These are phyloP conservation scores for Zostera marina DNA, from an alignment of 116 monocot genomes.

Conservation along the genomic window DNA sequence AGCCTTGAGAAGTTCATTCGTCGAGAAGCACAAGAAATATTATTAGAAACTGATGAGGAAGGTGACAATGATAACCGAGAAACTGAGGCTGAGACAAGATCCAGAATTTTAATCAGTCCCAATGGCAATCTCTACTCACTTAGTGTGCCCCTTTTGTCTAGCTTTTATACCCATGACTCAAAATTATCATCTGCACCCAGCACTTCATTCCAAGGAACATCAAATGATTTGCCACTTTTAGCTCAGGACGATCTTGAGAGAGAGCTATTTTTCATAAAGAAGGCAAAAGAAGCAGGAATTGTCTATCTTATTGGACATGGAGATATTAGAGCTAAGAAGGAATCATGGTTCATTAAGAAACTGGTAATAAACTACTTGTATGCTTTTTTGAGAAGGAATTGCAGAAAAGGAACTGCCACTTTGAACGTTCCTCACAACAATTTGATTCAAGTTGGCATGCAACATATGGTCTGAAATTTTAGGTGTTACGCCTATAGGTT, in stretches of 20 bases:
- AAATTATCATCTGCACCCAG: too few relatives aligned
- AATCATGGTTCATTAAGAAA: constrained; percentile 69
- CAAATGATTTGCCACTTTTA: too few relatives aligned
- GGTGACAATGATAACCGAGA: constrained; percentile 16
- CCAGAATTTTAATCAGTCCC: constrained; percentile 15
- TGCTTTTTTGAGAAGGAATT: constrained; percentile 65
- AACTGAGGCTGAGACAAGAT: constrained; percentile 12
- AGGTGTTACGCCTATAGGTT: too few relatives aligned
- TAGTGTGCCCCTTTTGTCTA: too few relatives aligned
- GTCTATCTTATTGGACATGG: constrained; percentile 65
- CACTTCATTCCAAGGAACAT: too few relatives aligned
- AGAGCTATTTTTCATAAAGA: constrained; percentile 55
- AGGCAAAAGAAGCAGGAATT: constrained; percentile 66
- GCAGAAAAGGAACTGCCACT: constrained; percentile 51
- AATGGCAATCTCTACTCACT: constrained; percentile 1
- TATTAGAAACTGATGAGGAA: constrained; percentile 18
- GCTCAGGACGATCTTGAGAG: constrained; percentile 27
- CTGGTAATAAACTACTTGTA: constrained; percentile 80
- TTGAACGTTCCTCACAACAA: constrained; percentile 65
- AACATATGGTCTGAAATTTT: constrained; percentile 55
- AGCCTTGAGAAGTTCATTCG: constrained; percentile 68
- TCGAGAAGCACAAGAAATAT: constrained; percentile 56
- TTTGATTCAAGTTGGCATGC: constrained; percentile 66
- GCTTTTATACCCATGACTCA: too few relatives aligned
- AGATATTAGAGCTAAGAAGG: constrained; percentile 75